These are phyloP conservation scores for Melaleuca quinquenervia DNA, from an alignment of 345 rosid species.

Conservation along the genomic window DNA sequence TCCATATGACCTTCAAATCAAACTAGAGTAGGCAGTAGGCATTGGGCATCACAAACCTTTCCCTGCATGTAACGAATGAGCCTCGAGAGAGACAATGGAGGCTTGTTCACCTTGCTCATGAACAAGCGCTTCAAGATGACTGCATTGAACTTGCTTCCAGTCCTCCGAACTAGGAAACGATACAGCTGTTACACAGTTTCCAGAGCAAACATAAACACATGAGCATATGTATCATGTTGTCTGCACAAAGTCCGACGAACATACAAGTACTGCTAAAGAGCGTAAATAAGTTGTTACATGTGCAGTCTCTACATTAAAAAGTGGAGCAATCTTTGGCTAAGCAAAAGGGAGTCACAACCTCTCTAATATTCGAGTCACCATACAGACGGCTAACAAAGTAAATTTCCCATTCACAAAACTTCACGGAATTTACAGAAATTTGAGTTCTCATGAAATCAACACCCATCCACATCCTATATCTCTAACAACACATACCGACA, in stretches of 20 bases:
- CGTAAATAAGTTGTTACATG: background rate
- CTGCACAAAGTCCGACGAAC: background rate
- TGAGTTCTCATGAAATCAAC: background rate
- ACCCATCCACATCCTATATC: background rate
- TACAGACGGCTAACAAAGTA: background rate
- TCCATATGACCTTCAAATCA: background rate
- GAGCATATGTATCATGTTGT: background rate
- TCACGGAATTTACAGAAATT: background rate
- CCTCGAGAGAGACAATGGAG: slow-evolving; percentile 57
- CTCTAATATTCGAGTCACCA: background rate
- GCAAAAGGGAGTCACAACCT: background rate
- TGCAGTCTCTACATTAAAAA: background rate
- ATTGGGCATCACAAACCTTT: slow-evolving; percentile 24
- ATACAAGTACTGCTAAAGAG: background rate
- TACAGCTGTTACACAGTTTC: slow-evolving; percentile 20
- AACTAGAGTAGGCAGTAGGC: background rate
- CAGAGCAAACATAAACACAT: background rate
- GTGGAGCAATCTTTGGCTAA: background rate
- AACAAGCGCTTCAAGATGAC: slow-evolving; percentile 68
- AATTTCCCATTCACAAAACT: background rate
- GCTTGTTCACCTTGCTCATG: slow-evolving; percentile 65
- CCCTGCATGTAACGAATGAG: slow-evolving; percentile 37
- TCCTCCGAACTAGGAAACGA: slow-evolving; percentile 66
- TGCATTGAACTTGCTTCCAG: slow-evolving; percentile 62
- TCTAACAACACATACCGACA: background rate